A percentile compares a stretch with the other conserved stretches of the same genome.
These are phyloP conservation scores for Cordyceps javanica DNA, from an alignment of 2,329 filamentous ascomycete genomes.

Conservation along the genomic window DNA sequence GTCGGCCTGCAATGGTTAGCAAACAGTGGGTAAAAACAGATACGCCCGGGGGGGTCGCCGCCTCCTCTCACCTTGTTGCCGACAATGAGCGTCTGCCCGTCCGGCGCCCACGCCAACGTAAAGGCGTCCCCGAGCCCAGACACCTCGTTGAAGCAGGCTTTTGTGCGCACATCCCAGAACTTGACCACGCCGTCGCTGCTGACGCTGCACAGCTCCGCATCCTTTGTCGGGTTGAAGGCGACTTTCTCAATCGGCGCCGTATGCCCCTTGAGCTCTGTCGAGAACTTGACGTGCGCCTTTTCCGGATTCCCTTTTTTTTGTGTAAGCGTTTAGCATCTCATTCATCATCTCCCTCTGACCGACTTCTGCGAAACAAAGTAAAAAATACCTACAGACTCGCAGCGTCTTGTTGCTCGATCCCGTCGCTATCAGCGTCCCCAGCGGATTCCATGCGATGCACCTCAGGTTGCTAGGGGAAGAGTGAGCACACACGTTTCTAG, in stretches of 20 bases:
- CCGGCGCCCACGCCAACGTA: constrained; percentile 67
- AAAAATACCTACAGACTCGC: constrained; percentile 67
- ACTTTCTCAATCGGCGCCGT: constrained; percentile 64
- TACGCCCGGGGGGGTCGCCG: too few species aligned
- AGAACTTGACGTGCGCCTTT: constrained; percentile 64
- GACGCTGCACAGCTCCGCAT: constrained; percentile 70
- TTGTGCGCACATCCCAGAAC: constrained; percentile 75
- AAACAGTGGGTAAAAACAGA: neutral
- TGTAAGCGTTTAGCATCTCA: neutral
- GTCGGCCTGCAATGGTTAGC: constrained; percentile 42
- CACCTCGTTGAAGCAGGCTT: constrained; percentile 63
- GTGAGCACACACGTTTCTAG: too few species aligned
- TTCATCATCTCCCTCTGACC: neutral
- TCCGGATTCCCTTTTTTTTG: constrained; percentile 63
- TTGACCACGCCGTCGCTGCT: constrained; percentile 68
- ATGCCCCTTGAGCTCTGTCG: constrained; percentile 69
- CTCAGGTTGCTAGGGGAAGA: constrained; percentile 52
- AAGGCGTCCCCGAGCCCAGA: constrained; percentile 61
- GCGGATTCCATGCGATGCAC: constrained; percentile 82
- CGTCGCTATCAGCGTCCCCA: constrained; percentile 77
- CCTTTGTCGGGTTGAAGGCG: constrained; percentile 70
- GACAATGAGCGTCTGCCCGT: constrained; percentile 63
- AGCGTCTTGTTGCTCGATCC: constrained; percentile 65
- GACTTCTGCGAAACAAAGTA: neutral
- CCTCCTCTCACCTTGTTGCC: constrained; percentile 57